These are phyloP conservation scores for Leishmania guyanensis DNA, from an alignment of 208 protist genomes.

Conservation along the genomic window DNA sequence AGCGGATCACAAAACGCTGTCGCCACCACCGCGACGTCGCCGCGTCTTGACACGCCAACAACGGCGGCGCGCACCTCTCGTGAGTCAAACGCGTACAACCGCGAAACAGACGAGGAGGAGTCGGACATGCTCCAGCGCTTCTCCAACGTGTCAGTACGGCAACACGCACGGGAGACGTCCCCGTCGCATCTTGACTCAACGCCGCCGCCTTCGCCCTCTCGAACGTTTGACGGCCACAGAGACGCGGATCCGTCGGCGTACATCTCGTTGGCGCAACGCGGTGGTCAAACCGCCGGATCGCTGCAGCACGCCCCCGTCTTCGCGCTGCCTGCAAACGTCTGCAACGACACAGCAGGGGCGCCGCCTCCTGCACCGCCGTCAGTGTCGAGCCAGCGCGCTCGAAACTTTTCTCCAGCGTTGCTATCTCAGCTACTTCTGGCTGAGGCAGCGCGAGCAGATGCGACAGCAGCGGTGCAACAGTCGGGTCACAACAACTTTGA, in stretches of 20 bases:
- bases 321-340: neutral
- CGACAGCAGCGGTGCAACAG: neutral
- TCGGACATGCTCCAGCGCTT: slow-evolving; percentile 30
- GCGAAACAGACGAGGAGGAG: slow-evolving; percentile 10
- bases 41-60: neutral
- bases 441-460: slow-evolving; percentile 22
- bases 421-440: slow-evolving; percentile 23
- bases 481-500: neutral
- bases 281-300: neutral
- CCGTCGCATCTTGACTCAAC: neutral
- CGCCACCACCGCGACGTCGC: neutral
- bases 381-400: neutral
- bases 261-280: neutral
- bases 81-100: neutral
- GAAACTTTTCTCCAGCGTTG: neutral
- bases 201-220: neutral
- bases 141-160: slow-evolving; percentile 24
- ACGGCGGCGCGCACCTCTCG: neutral
- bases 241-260: neutral
- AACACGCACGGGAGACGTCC: neutral
- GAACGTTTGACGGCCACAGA: neutral
- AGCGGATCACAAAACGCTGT: neutral
- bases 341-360: no score
- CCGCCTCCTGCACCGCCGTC: neutral
- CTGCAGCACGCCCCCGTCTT: neutral